These are phyloP conservation scores for Tylopilus sp. DNA, from an alignment of 1,284 basidiomycete species.

Conservation along the genomic window DNA sequence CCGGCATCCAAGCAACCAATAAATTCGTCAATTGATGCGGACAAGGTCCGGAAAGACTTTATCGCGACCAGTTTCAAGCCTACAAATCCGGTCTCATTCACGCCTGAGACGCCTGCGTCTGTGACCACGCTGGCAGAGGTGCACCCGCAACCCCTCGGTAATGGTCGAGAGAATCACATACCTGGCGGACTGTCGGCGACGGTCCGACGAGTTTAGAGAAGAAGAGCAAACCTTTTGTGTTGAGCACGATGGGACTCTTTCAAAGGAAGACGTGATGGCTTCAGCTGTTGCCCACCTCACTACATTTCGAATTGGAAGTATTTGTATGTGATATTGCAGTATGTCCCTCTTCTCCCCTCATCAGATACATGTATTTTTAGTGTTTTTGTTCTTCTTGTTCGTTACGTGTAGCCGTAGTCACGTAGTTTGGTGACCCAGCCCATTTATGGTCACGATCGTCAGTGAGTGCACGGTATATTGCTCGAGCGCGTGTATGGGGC, in stretches of 20 bases:
- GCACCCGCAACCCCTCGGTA: neutral
- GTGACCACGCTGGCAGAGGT: neutral
- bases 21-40: slow-evolving; percentile 26
- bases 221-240: slow-evolving; percentile 25
- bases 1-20: slow-evolving; percentile 17
- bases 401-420: slow-evolving; percentile 11
- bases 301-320: neutral
- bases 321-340: neutral
- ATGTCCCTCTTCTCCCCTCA: neutral
- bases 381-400: neutral
- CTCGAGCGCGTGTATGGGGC: too few relatives aligned
- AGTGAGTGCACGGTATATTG: too few relatives aligned
- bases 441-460: too few relatives aligned
- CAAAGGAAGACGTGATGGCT: slow-evolving; percentile 17
- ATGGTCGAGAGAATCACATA: slow-evolving; percentile 3
- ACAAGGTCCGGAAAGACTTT: slow-evolving; percentile 25
- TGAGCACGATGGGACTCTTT: slow-evolving; percentile 28
- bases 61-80: slow-evolving; percentile 28
- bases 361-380: neutral
- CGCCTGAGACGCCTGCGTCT: neutral
- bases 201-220: slow-evolving; percentile 4
- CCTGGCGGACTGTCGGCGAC: slow-evolving; percentile 4
- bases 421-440: too few relatives aligned
- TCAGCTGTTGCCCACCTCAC: neutral
- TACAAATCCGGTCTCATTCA: neutral